These are phyloP conservation scores for Yamadazyma triangularis DNA, from an alignment of 1,139 yeast genomes.

Conservation along the genomic window DNA sequence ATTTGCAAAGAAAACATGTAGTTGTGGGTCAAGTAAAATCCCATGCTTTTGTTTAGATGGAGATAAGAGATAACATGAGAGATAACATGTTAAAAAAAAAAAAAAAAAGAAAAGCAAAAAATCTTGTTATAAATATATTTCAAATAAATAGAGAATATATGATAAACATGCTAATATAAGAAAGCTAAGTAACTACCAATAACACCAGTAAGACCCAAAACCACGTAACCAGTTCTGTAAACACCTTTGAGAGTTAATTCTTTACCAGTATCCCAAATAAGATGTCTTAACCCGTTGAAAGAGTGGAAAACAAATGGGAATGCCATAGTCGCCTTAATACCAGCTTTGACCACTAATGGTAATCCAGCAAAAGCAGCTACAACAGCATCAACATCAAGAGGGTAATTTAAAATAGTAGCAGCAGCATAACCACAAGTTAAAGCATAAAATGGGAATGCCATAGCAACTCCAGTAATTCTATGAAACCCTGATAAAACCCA, in stretches of 20 bases:
- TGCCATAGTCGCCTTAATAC: conserved; percentile 65
- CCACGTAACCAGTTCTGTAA: conserved; percentile 85
- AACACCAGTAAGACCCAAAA: conserved; percentile 66
- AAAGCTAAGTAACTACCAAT: conserved; percentile 56
- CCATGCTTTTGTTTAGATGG: conserved; percentile 8
- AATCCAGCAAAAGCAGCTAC: conserved; percentile 52
- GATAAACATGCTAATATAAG: conserved; percentile 19
- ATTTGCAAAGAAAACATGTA: background rate
- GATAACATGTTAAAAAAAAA: too few relatives aligned
- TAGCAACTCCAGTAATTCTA: conserved; percentile 81
- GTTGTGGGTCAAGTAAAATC: conserved; percentile 1
- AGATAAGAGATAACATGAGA: conserved; percentile 2
- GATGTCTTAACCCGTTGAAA: conserved; percentile 86
- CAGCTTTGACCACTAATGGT: conserved; percentile 59
- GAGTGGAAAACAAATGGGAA: conserved; percentile 85
- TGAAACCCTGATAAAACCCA: conserved; percentile 76
- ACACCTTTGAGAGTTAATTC: conserved; percentile 83
- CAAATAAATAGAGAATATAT: background rate
- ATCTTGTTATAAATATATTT: too few relatives aligned
- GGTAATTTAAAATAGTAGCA: conserved; percentile 57
- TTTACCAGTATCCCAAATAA: conserved; percentile 84
- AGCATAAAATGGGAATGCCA: conserved; percentile 77
- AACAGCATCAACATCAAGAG: conserved; percentile 60
- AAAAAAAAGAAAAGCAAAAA: too few relatives aligned
- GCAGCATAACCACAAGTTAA: conserved; percentile 74